These are phyloP conservation scores for Wickerhamiella dianesei DNA, from an alignment of 805 yeast genomes.

Conservation along the genomic window DNA sequence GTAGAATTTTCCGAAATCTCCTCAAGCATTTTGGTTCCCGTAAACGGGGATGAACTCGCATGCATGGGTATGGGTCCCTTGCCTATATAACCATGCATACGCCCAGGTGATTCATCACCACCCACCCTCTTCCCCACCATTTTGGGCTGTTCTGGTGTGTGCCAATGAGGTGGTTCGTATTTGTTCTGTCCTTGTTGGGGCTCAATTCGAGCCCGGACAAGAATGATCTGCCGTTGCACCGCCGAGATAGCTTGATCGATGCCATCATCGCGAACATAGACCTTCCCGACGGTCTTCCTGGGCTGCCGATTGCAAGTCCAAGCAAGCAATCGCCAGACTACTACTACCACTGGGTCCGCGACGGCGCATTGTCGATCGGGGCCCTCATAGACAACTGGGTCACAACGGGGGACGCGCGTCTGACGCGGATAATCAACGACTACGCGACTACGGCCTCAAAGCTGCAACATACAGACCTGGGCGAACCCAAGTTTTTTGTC, in stretches of 20 bases:
- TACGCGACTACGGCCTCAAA: slow-evolving; percentile 46
- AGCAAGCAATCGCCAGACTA: slow-evolving; percentile 61
- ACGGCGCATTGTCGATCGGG: slow-evolving; percentile 58
- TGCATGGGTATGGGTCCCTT: too few species aligned
- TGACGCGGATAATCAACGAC: slow-evolving; percentile 32
- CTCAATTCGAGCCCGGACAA: neutral
- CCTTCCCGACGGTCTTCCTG: slow-evolving; percentile 30
- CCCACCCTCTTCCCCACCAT: too few species aligned
- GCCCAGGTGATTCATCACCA: too few species aligned
- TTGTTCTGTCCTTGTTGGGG: too few species aligned
- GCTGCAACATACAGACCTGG: slow-evolving; percentile 55
- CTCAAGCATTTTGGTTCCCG: too few species aligned
- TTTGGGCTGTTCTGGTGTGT: too few species aligned
- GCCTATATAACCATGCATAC: too few species aligned
- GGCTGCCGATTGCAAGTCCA: slow-evolving; percentile 79
- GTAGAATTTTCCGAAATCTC: too few species aligned
- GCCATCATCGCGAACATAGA: slow-evolving; percentile 5
- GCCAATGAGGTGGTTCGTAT: too few species aligned
- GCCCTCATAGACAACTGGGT: slow-evolving; percentile 37
- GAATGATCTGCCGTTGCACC: slow-evolving; percentile 18
- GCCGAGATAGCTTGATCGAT: neutral
- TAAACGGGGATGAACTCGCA: too few species aligned
- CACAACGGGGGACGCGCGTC: slow-evolving; percentile 24
- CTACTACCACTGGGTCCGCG: slow-evolving; percentile 83
- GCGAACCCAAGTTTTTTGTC: slow-evolving; percentile 78